phyloP scores from a whole-genome alignment of 179 eudicot genomes.

The Patellifolia procumbens region DNA sequence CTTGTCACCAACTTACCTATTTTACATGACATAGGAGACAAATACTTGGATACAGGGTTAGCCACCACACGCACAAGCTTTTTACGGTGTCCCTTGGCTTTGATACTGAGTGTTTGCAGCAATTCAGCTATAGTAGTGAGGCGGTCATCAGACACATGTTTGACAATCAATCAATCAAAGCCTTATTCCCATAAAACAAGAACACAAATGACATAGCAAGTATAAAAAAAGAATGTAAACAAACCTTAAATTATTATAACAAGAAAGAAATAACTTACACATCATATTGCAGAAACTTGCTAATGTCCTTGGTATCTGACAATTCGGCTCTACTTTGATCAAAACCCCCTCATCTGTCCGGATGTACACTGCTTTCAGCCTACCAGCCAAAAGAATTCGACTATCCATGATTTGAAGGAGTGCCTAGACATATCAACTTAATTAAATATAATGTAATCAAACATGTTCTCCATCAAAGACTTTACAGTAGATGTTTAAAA shows the following conservation, averaged over 20 bases:
- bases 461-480: neutral
- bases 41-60: slow-evolving; percentile 21
- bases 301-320: slow-evolving; percentile 25
- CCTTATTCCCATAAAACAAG: too few relatives aligned
- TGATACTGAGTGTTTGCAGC: slow-evolving; percentile 29
- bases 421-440: slow-evolving; percentile 18
- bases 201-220: neutral
- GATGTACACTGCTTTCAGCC: slow-evolving; percentile 32
- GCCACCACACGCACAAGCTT: slow-evolving; percentile 21
- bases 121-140: slow-evolving; percentile 17
- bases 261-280: slow-evolving; percentile 19
- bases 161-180: too few relatives aligned
- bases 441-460: neutral
- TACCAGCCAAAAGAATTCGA: slow-evolving; percentile 27
- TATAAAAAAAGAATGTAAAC: neutral
- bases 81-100: slow-evolving; percentile 15
- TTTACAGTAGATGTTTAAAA: neutral
- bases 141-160: slow-evolving; percentile 4
- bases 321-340: slow-evolving; percentile 32
- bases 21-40: slow-evolving; percentile 11
- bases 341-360: slow-evolving; percentile 29
- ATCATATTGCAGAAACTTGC: slow-evolving; percentile 31
- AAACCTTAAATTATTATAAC: neutral
- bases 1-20: slow-evolving; percentile 9
- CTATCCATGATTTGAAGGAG: slow-evolving; percentile 27